Percentiles rank a stretch among this genome's conserved stretches.
phyloP scores from a whole-genome alignment of 345 rosid genomes.

The Ceriops zippeliana region DNA sequence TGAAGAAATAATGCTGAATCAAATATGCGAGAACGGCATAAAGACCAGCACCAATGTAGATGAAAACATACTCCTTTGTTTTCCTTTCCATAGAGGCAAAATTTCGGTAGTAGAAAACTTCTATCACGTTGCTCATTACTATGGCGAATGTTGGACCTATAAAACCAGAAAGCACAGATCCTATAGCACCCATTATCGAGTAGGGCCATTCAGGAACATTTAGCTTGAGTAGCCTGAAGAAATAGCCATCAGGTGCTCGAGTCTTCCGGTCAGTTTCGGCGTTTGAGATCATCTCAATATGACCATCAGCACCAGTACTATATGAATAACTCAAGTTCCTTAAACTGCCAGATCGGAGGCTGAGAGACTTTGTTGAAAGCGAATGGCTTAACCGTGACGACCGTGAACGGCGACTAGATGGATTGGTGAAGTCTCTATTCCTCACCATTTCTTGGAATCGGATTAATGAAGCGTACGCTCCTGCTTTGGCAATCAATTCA shows the following conservation, averaged over 20 bases:
- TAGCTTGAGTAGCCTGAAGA: constrained; percentile 82
- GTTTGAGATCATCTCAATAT: constrained; percentile 95
- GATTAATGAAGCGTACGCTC: constrained; percentile 85
- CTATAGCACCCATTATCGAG: constrained; percentile 93
- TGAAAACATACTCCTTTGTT: constrained; percentile 94
- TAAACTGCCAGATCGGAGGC: constrained; percentile 93
- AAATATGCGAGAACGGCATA: constrained; percentile 92
- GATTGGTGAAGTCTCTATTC: constrained; percentile 81
- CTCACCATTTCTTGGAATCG: constrained; percentile 95
- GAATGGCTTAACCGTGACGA: constrained; percentile 89
- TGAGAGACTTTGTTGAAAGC: constrained; percentile 85
- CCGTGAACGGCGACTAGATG: constrained; percentile 76
- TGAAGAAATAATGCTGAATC: constrained; percentile 99
- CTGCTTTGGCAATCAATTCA: constrained; percentile 73
- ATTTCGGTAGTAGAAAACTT: constrained; percentile 92
- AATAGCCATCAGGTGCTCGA: constrained; percentile 89
- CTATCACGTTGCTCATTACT: constrained; percentile 97
- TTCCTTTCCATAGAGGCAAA: constrained; percentile 88
- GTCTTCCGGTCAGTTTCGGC: constrained; percentile 88
- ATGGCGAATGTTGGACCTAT: constrained; percentile 96
- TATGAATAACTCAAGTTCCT: constrained; percentile 95
- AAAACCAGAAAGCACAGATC: constrained; percentile 90
- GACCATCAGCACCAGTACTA: constrained; percentile 96
- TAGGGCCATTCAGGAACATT: constrained; percentile 99
- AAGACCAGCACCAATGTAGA: constrained; percentile 93